These are phyloP conservation scores for Puccinia horiana DNA, from an alignment of 1,284 basidiomycete species.

Conservation along the genomic window DNA sequence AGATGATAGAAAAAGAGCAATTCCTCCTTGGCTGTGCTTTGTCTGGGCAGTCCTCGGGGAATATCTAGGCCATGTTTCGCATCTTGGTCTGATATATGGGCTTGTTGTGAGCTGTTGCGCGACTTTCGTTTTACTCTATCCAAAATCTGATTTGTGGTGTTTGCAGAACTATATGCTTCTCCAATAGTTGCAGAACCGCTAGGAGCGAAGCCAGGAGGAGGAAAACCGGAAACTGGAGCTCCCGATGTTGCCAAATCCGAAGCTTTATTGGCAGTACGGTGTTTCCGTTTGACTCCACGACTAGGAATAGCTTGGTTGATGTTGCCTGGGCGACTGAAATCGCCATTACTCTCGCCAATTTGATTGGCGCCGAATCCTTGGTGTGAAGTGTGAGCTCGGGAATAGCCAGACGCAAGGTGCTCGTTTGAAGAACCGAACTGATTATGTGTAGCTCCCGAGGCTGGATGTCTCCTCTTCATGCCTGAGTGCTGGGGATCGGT, in stretches of 20 bases:
- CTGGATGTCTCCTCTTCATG: conserved; percentile 26
- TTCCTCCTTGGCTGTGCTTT: conserved; percentile 61
- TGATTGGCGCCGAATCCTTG: not conserved
- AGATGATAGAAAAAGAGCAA: conserved; percentile 91
- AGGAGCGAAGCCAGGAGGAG: conserved; percentile 46
- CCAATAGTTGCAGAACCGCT: conserved; percentile 39
- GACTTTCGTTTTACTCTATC: conserved; percentile 14
- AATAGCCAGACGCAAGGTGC: not conserved
- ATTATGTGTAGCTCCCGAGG: not conserved
- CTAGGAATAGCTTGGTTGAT: conserved; percentile 1
- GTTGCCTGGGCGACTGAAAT: not conserved
- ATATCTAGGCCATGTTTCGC: not conserved
- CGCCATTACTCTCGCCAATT: conserved; percentile 4
- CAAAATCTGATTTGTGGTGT: conserved; percentile 30
- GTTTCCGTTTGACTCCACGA: conserved; percentile 40
- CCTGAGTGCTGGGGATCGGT: not conserved
- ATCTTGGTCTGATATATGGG: not conserved
- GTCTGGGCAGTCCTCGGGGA: not conserved
- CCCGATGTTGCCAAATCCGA: not conserved
- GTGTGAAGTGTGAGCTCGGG: not conserved
- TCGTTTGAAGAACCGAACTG: not conserved
- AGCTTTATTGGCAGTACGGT: conserved; percentile 1
- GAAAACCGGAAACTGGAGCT: conserved; percentile 23
- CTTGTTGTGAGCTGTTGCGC: conserved; percentile 1
- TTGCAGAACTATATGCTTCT: conserved; percentile 45